These are phyloP conservation scores for Debaryomyces prosopidis DNA, from an alignment of 805 yeast species.

Conservation along the genomic window DNA sequence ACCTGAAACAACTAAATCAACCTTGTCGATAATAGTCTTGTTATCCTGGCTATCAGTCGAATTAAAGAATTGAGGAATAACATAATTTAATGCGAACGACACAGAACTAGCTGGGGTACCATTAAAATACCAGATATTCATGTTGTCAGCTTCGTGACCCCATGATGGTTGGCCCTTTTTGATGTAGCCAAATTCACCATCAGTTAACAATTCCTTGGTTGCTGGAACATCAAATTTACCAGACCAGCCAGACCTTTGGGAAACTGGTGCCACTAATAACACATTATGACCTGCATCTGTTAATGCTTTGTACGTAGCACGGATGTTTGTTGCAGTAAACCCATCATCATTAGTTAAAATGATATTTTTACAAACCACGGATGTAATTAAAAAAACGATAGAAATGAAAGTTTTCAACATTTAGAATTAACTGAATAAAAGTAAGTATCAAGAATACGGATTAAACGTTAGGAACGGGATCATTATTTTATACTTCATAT, in stretches of 20 bases:
- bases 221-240: constrained; percentile 51
- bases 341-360: constrained; percentile 53
- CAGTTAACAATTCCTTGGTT: constrained; percentile 29
- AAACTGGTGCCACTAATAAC: constrained; percentile 51
- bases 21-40: constrained; percentile 24
- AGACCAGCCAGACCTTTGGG: constrained; percentile 54
- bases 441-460: no score
- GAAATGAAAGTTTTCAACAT: background rate
- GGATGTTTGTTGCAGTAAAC: constrained; percentile 56
- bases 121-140: constrained; percentile 53
- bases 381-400: background rate
- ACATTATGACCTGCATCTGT: constrained; percentile 50
- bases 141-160: constrained; percentile 46
- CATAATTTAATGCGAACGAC: constrained; percentile 48
- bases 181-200: constrained; percentile 50
- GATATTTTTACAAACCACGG: constrained; percentile 16
- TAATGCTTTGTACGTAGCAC: constrained; percentile 53
- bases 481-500: no score
- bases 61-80: constrained; percentile 45
- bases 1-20: constrained; percentile 51
- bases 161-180: constrained; percentile 53
- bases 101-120: constrained; percentile 58
- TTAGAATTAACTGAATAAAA: no score
- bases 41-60: constrained; percentile 17
- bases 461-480: no score